A percentile compares a stretch with the other conserved stretches of the same genome.
These are phyloP conservation scores for Microcyclosporella mali DNA, from an alignment of 2,329 filamentous ascomycete species.

Conservation along the genomic window DNA sequence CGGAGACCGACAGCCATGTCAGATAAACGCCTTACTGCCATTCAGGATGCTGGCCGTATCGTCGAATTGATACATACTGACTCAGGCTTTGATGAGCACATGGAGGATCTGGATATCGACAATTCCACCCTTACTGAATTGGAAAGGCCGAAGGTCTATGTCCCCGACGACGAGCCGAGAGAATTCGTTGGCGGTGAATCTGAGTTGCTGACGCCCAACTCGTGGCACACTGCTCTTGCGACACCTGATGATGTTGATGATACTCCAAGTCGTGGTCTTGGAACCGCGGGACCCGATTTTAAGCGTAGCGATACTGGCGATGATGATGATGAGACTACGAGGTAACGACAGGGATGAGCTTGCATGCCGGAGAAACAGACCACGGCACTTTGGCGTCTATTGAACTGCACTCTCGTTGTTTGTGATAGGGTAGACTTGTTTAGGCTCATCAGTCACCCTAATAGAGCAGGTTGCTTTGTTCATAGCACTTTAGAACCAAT, in stretches of 20 bases:
- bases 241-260: background rate
- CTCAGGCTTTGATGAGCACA: conserved; percentile 41
- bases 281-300: background rate
- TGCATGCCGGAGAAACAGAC: conserved; percentile 8
- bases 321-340: conserved; percentile 4
- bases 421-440: no score
- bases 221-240: background rate
- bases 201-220: background rate
- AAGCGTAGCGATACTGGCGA: background rate
- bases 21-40: conserved; percentile 6
- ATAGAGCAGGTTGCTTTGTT: no score
- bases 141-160: conserved; percentile 4
- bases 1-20: background rate
- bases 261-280: background rate
- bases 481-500: no score
- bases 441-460: no score
- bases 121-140: background rate
- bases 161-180: conserved; percentile 4
- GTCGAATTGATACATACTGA: conserved; percentile 29
- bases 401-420: background rate
- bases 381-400: conserved; percentile 4
- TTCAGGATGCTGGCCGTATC: background rate
- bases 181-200: background rate
- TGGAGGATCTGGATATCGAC: conserved; percentile 32
- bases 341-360: conserved; percentile 16